phyloP scores from a whole-genome alignment of 176 grass and related monocot species.

The Oryza glumipatula region DNA sequence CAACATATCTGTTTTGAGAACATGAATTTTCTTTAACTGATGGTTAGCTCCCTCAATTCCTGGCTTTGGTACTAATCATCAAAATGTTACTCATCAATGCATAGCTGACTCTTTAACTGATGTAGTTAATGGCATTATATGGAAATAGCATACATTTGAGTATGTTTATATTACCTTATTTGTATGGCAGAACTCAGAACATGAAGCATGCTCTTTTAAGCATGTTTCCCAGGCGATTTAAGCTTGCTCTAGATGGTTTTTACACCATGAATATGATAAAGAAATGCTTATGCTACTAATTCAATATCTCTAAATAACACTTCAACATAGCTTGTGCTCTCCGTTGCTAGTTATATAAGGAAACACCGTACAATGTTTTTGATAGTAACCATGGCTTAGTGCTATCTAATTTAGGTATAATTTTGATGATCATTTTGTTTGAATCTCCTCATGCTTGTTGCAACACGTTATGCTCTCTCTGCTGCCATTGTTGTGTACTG shows the following conservation, averaged over 20 bases:
- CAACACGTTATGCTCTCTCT: background rate
- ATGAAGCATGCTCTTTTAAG: constrained; percentile 10
- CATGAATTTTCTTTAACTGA: too few relatives aligned
- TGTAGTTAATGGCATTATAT: background rate
- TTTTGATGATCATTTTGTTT: constrained; percentile 17
- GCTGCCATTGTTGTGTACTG: background rate
- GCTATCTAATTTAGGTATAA: background rate
- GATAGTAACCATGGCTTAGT: background rate
- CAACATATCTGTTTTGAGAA: too few relatives aligned
- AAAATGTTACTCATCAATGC: too few relatives aligned
- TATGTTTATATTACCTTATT: background rate
- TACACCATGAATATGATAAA: background rate
- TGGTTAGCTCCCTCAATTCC: too few relatives aligned
- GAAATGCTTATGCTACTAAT: background rate
- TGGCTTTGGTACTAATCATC: too few relatives aligned
- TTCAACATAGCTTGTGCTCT: too few relatives aligned
- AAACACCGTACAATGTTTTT: too few relatives aligned
- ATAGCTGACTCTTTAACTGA: too few relatives aligned
- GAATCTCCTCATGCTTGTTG: background rate
- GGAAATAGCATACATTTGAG: background rate
- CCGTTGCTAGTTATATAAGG: too few relatives aligned
- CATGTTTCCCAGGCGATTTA: background rate
- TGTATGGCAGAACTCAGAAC: background rate
- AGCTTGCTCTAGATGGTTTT: background rate
- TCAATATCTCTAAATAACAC: background rate